Conservation (phyloP, 2,329 filamentous ascomycete species). For the Paradendryphiella salina region DNA sequence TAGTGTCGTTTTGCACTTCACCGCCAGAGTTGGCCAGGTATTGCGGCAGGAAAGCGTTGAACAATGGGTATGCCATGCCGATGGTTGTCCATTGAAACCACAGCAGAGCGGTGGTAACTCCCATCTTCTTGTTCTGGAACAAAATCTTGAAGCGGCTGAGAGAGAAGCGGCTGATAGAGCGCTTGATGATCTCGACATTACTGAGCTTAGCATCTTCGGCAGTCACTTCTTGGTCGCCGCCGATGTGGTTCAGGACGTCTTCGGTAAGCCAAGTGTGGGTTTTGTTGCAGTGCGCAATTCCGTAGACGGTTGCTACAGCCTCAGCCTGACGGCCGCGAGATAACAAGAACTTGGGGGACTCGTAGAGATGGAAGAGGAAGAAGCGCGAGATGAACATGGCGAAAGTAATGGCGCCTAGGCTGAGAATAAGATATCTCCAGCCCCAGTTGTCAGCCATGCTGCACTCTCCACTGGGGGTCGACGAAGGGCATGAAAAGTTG, state of each 20-base stretch:
- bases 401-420: conserved; percentile 72
- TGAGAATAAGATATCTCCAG: conserved; percentile 74
- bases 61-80: conserved; percentile 84
- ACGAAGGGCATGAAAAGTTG: conserved; percentile 59
- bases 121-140: conserved; percentile 55
- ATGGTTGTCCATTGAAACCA: conserved; percentile 84
- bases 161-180: conserved; percentile 68
- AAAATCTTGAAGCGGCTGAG: conserved; percentile 68
- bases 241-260: conserved; percentile 62
- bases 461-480: conserved; percentile 42
- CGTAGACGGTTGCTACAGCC: conserved; percentile 78
- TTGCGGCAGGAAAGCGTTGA: conserved; percentile 88
- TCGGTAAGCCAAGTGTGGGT: conserved; percentile 62
- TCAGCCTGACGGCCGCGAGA: conserved; percentile 75
- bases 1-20: conserved; percentile 27
- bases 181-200: conserved; percentile 56
- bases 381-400: conserved; percentile 78
- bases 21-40: conserved; percentile 67
- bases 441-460: conserved; percentile 63
- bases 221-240: conserved; percentile 52
- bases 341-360: conserved; percentile 83
- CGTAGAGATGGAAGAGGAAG: conserved; percentile 78
- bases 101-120: conserved; percentile 56
- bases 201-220: conserved; percentile 46
- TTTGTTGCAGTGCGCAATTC: conserved; percentile 72